Base-by-base conservation (phyloP, 176 grass and related monocot genomes). In the Juncus inflexus region DNA sequence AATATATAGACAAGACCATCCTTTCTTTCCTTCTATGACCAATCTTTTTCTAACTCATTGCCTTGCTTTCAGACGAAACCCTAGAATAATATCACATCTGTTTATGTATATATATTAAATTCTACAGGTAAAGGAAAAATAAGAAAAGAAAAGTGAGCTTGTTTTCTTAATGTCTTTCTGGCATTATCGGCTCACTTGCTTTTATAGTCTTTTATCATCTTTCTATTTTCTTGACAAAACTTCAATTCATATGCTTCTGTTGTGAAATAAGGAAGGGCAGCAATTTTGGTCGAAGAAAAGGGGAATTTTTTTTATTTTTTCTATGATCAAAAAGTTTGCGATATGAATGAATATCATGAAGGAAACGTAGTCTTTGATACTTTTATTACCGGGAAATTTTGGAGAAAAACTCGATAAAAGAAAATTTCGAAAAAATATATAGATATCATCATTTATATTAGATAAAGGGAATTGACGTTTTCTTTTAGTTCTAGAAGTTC, bases 1-100 rank as follows among this genome's bases (percentile, higher is more conserved):
- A 86, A 63, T 67, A 83, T 89, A 81, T 79, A 83, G 80, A 95
- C 90, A 95, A 86, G 82, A 80, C 77, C 76, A 86, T 65, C 76
- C 82, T 94, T 94, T 94, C 82, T 61, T 82, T 83, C 67, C 79
- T 83, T 87, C 81, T 83, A 79, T 81, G 67, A 78, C 78, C 76
- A 67, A 70, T 40, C 73, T 84, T 88, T 92, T 88, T 85, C 76
- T 64, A 68, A 66, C 66, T 51, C 19, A 28, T 28, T 28, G 19
- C 79, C n/a, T 58, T 80, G 53, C 64, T 83, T 87, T 76, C 77
- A 73, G 73, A 74, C 60, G 68, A 80, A 50, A 50, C 15, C 57
- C 54, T 80, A 54, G 45, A 15, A 75, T 47, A 47, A 47, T 47
- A 15, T 57, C 61, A 40, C 36, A 50, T 52, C 40, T 78, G 13